Base-by-base conservation (phyloP, 192 early-diverging fungal genomes). In the Coemansia sp. region DNA sequence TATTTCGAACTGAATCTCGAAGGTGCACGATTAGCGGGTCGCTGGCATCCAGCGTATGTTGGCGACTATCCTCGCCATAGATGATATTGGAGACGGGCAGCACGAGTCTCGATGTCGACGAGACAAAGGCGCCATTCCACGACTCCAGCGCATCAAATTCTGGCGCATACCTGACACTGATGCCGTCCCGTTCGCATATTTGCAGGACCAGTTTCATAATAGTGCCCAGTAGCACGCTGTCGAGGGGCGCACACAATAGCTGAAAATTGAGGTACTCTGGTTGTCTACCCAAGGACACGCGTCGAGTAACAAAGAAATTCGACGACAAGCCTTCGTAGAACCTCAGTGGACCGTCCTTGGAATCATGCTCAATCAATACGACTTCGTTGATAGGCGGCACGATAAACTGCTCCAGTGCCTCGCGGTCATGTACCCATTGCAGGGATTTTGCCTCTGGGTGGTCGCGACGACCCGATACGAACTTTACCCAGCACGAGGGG, bases 251-350 rank as follows among this genome's bases (percentile, higher is more conserved):
- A 16, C 73, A 71, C 21, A 75, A 19, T 33, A 84, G 61, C 48
- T 84, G 64, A 24, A 53, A 78, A 10, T 69, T 50, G 10, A 50
- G 34, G 66, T 65, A 72, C 24, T 53, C 66, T 7, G 65, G 66
- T n/a, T 44, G 33, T 8, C 34, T 40, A 7, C 35, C 64, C 6
- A 13, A 29, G 2, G 41, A 35, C 16, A 54, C 29, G 3, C 62
- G 56, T 27, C 74, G 51, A 6, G 70, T 71, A 14, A 68, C 77
- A 67, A 84, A 84, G 36, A 79, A 78, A 35, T 84, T 84, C 3
- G 77, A 79, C 60, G 81, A 84, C 17, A 75, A 63, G 11, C 81
- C 81, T 57, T 84, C 81, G 62, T 76, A 84, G 45, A 78, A 73
- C 57, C 63, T 57, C 59, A 31, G 11, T 5, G 37, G 29, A 5